Evolutionary conservation across 1,139 yeast species (phyloP), one percentile per base, ranked within the genome.

Genomic region (Geotrichum klebahnii): DNA sequence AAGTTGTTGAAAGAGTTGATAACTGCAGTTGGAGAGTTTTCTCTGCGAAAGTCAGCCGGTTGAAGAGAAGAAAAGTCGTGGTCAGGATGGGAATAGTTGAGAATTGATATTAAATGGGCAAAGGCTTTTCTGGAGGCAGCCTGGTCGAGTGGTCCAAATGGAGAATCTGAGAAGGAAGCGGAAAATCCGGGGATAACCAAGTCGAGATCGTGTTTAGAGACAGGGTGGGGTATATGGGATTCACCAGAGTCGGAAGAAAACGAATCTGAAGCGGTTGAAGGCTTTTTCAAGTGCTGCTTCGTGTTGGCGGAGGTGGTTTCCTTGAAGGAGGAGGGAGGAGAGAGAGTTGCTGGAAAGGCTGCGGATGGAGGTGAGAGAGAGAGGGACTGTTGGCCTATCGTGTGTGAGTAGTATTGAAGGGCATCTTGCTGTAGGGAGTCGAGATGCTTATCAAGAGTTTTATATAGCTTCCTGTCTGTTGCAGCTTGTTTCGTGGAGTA

Each of bases 401-500:
- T 43, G 38, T 26, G 31, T 40, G 38, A 50, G 35, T 44, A 48
- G 31, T 40, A 44, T 24, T 52, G 52, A 41, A 59, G 26, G 20
- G 59, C 56, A 37, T 59, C 62, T 20, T 58, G 58, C 26, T 57
- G 61, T 20, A 57, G 59, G 19, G 57, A 37, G 33, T 55, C 42
- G 22, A 61, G 74, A 61, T 86, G 94, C 59, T 84, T 82, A 65
- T 89, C 97, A 46, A 92, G 81, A 0, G 92, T 81, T 67, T 88
- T 87, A 72, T 85, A 88, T 32, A 92, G 75, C 67, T 90, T 90
- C 60, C 89, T 77, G 67, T 92, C 99, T 1, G 92, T 77, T 1
- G 92, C 88, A 34, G 90, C 88, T 1, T 96, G 90, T 64, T 92
- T 92, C 1, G 98, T 92, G 1, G 97, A 87, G 65, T 88, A 92